Evolutionary conservation across 2,329 filamentous ascomycete species (phyloP), one percentile per base, ranked within the genome.

Genomic region (Fusarium tupiense): DNA sequence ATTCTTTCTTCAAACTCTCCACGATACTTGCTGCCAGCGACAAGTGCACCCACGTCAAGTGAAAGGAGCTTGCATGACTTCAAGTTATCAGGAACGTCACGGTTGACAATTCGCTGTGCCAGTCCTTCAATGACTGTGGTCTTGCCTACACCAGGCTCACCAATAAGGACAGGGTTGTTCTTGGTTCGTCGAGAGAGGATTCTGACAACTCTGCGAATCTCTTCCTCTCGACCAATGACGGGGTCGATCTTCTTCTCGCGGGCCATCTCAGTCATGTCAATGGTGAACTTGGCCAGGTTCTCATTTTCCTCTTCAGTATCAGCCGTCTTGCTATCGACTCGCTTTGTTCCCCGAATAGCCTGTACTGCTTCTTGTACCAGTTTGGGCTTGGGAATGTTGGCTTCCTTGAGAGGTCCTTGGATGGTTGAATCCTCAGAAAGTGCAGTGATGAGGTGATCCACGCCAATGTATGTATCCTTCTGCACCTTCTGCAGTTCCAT

Each of bases 1-100:
- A 99, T 98, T 77, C 96, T 91, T 87, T 99, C 96, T 83, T 99
- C 96, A 69, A 99, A 99, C 83, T 99, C 96, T 86, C 96, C 96
- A 57, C 96, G 92, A 86, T 97, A 99, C 85, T 99, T 99, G 90
- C 95, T 98, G 76, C 96, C 96, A 67, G 96, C 96, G 73, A 99
- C 96, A 65, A 99, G 88, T 31, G 96, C 93, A 78, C 96, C 96
- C 54, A 99, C 96, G 80, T 99, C 96, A 52, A 99, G 91, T 8
- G 96, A 98, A 64, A 99, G 91, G 69, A 99, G 88, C 83, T 93
- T 96, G 89, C 96, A 99, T 68, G 94, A 92, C 60, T 96, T 95
- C 62, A 99, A 88, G 79, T 98, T 98, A 81, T 97, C 95, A 41
- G 96, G 96, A 8, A 99, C 95, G 87, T 99, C 96, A 67, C 94